These are phyloP conservation scores for Vaccinium darrowii DNA, from an alignment of 148 eudicot species.

Conservation along the genomic window DNA sequence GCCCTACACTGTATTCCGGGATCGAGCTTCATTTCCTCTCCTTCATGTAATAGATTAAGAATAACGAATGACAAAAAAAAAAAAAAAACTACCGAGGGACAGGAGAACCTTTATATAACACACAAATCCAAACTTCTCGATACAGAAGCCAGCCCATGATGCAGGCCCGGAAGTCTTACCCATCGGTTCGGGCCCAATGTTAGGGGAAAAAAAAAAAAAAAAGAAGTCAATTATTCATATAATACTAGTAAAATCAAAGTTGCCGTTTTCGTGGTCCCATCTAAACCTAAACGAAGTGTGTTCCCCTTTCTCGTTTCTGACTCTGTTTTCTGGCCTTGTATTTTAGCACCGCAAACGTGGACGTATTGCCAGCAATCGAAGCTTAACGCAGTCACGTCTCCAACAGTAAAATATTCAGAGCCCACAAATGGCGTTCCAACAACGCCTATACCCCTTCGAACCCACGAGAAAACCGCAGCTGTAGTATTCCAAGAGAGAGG, in stretches of 20 bases:
- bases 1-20: too few species aligned
- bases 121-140: too few species aligned
- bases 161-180: too few species aligned
- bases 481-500: neutral
- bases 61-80: too few species aligned
- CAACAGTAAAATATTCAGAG: neutral
- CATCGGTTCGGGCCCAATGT: too few species aligned
- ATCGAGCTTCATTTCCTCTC: too few species aligned
- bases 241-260: neutral
- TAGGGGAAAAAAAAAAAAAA: too few species aligned
- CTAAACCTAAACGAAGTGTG: neutral
- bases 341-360: constrained; percentile 16
- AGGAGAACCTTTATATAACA: too few species aligned
- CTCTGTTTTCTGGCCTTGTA: constrained; percentile 13
- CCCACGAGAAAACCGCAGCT: neutral
- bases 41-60: too few species aligned
- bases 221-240: too few species aligned
- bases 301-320: neutral
- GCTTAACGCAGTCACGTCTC: neutral
- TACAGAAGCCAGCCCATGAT: too few species aligned
- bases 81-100: too few species aligned
- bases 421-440: neutral
- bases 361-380: constrained; percentile 1
- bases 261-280: neutral
- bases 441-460: neutral